Evolutionary conservation across 2,329 filamentous ascomycete genomes (phyloP).

Genomic region (Colletotrichum filicis): DNA sequence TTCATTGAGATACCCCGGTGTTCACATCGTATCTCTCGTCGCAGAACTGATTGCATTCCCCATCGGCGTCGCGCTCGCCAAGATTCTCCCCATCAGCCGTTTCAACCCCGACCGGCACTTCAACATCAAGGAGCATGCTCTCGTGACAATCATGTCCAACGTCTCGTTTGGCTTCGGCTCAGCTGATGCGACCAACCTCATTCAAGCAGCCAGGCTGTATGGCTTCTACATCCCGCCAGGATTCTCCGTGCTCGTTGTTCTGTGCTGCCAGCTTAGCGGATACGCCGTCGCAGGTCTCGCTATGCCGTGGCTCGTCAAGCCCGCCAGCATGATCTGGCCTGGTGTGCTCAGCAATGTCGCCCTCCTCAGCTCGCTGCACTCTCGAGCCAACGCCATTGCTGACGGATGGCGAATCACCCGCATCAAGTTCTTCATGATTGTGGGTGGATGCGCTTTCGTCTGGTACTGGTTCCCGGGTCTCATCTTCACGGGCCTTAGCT

Average conservation of each 20-base stretch:
- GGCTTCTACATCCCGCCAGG: conserved; percentile 51
- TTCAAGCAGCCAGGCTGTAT: conserved; percentile 52
- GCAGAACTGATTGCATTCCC: conserved; percentile 52
- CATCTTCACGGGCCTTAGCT: conserved; percentile 53
- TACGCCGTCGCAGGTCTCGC: conserved; percentile 56
- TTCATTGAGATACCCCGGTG: conserved; percentile 51
- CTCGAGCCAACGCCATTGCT: conserved; percentile 9
- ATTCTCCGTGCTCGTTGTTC: conserved; percentile 48
- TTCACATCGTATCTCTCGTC: conserved; percentile 49
- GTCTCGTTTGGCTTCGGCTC: conserved; percentile 53
- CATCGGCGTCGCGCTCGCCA: conserved; percentile 52
- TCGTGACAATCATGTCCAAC: conserved; percentile 62
- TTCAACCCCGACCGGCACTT: conserved; percentile 53
- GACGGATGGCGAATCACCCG: conserved; percentile 50
- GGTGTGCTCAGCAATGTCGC: conserved; percentile 55
- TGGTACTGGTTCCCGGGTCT: conserved; percentile 61
- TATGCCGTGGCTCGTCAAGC: conserved; percentile 56
- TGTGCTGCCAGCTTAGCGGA: conserved; percentile 61
- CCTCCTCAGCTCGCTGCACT: conserved; percentile 53
- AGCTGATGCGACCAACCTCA: conserved; percentile 48
- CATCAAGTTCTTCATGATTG: conserved; percentile 52
- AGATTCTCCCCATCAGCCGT: conserved; percentile 51
- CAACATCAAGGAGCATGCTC: conserved; percentile 60
- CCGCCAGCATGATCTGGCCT: conserved; percentile 59
- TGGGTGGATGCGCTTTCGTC: conserved; percentile 53